A percentile compares a stretch with the other conserved stretches of the same genome.
These are phyloP conservation scores for Eucalyptus tenuipes DNA, from an alignment of 345 rosid genomes.

Conservation along the genomic window DNA sequence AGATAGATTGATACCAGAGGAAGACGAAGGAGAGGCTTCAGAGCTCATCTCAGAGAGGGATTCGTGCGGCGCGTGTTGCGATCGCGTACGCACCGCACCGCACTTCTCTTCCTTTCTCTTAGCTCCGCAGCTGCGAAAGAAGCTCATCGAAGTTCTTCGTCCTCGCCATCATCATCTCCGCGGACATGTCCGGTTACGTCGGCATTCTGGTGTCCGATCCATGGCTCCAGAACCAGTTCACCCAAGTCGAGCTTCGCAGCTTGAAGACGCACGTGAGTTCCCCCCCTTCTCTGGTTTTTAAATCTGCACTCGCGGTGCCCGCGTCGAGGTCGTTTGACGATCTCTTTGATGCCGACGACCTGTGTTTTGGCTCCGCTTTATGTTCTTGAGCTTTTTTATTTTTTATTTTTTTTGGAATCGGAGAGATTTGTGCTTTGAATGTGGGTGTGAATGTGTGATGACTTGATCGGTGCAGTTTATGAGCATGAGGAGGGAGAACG, in stretches of 20 bases:
- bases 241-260: conserved; percentile 98
- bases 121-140: neutral
- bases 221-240: conserved; percentile 95
- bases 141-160: neutral
- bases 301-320: neutral
- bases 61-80: neutral
- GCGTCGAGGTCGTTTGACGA: neutral
- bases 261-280: conserved; percentile 69
- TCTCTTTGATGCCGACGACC: neutral
- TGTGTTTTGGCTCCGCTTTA: neutral
- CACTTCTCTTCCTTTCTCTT: neutral
- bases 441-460: neutral
- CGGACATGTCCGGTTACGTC: conserved; percentile 65
- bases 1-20: neutral
- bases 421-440: neutral
- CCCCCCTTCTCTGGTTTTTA: neutral
- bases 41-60: neutral
- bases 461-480: conserved; percentile 30
- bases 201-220: conserved; percentile 96
- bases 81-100: neutral
- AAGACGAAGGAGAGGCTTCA: neutral
- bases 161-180: neutral
- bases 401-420: neutral
- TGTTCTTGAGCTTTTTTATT: neutral
- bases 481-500: conserved; percentile 90